These are phyloP conservation scores for Isabelozyma pseudorhagii DNA, from an alignment of 805 yeast species.

Conservation along the genomic window DNA sequence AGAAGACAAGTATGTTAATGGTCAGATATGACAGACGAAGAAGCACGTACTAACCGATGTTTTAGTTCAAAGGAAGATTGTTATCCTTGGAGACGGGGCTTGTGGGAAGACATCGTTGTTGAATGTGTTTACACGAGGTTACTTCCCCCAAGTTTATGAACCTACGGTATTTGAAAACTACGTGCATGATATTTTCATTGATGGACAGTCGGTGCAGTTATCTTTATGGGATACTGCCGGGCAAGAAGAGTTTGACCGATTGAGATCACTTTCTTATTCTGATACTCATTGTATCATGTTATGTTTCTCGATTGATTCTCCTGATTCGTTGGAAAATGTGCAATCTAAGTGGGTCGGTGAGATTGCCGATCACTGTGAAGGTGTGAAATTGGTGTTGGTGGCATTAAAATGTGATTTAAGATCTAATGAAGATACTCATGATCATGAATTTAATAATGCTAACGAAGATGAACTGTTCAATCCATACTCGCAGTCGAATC, in stretches of 20 bases:
- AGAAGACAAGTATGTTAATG: constrained; percentile 36
- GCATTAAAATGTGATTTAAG: constrained; percentile 94
- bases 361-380: constrained; percentile 94
- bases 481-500: constrained; percentile 31
- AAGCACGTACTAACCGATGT: constrained; percentile 7
- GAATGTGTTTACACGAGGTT: constrained; percentile 95
- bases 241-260: constrained; percentile 94
- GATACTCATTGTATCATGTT: constrained; percentile 97
- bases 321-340: constrained; percentile 92
- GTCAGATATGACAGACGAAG: neutral
- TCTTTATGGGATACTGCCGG: constrained; percentile 99
- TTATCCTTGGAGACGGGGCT: constrained; percentile 96
- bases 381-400: constrained; percentile 88
- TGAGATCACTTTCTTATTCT: constrained; percentile 86
- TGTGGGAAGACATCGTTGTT: constrained; percentile 95
- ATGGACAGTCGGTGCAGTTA: constrained; percentile 85
- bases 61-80: constrained; percentile 82
- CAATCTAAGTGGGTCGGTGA: constrained; percentile 97
- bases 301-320: constrained; percentile 91
- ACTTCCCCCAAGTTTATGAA: constrained; percentile 96
- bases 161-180: constrained; percentile 98
- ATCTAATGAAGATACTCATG: constrained; percentile 52
- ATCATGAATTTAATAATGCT: constrained; percentile 23
- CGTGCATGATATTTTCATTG: constrained; percentile 94
- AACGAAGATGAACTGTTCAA: constrained; percentile 26